Conservation (phyloP, 2,329 filamentous ascomycete species). For the Trichophyton verrucosum region DNA sequence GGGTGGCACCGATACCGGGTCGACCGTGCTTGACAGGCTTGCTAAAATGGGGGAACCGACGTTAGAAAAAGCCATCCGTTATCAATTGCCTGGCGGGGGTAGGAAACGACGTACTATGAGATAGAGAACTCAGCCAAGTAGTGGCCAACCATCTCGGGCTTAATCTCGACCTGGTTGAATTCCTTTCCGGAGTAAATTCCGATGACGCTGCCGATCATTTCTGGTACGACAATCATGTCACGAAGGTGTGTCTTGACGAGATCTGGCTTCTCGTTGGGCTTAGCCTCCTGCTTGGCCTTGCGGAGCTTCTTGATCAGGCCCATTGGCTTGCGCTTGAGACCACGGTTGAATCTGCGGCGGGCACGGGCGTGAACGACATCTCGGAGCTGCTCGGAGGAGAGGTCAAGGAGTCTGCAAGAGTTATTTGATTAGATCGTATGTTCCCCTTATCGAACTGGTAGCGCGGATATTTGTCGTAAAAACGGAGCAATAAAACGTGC, state of each 20-base stretch:
- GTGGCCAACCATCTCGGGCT: constrained; percentile 99
- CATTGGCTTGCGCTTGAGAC: constrained; percentile 99
- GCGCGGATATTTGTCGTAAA: neutral
- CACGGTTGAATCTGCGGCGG: constrained; percentile 97
- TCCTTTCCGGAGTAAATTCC: constrained; percentile 99
- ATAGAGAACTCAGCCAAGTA: constrained; percentile 99
- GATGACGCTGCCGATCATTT: constrained; percentile 98
- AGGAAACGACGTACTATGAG: constrained; percentile 71
- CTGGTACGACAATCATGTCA: constrained; percentile 99
- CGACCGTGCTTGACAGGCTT: constrained; percentile 99
- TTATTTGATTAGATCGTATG: constrained; percentile 20
- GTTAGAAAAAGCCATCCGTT: neutral
- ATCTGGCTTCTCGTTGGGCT: constrained; percentile 99
- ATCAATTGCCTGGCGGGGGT: too few species aligned
- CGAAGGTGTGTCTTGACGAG: constrained; percentile 98
- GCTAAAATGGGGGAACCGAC: constrained; percentile 40
- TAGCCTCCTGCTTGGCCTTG: constrained; percentile 97
- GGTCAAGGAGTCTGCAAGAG: constrained; percentile 76
- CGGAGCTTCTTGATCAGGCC: constrained; percentile 99
- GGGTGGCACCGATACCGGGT: constrained; percentile 99
- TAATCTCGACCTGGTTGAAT: constrained; percentile 99
- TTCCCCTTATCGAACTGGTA: neutral
- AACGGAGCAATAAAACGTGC: neutral
- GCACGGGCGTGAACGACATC: constrained; percentile 99
- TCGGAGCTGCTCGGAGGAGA: constrained; percentile 95